Evolutionary conservation across 345 rosid species (phyloP), one percentile per base, ranked within the genome.

Genomic region (Heritiera fomes): DNA sequence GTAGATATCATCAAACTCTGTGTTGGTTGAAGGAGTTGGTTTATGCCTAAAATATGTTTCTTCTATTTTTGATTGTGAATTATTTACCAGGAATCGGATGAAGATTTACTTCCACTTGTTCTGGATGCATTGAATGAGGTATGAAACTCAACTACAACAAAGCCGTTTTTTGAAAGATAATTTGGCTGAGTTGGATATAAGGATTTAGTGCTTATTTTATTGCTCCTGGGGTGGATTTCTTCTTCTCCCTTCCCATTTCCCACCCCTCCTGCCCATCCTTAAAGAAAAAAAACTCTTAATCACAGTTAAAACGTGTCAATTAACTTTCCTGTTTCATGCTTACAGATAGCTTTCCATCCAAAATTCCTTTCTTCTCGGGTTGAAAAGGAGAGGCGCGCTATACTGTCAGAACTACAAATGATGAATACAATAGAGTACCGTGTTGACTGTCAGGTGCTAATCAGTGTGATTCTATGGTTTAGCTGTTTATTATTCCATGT

Each of bases 361-460:
- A 90, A 91, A 77, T 97, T 97, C 84, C 98, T 97, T 79, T 86
- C 97, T 78, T 91, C 98, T 78, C 88, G 98, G 81, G 97, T 97
- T 78, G 99, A 97, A 83, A 97, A 97, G 86, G 99, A 97, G 85
- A 88, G 98, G 55, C 92, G 98, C n/a, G 99, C 99, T 73, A 94
- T 97, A 80, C 97, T 97, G 86, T 97, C 99, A 45, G 98, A 97
- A 86, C 82, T 97, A 68, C 99, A 97, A 85, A 97, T 97, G 99
- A 97, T 97, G 99, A 97, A 97, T 82, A 94, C 99, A 7, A 97
- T 97, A 72, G 99, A 97, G 83, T 97, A 97, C 80, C 98, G 99
- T 82, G 99, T 97, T 58, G 99, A 97, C 86, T 97, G 99, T 83
- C 99, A 94, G 97, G 99, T 96, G 77, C 66, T 55, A 45, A 74